phyloP scores from a whole-genome alignment of 2,329 filamentous ascomycete genomes.

The Arthrobotrys musiformis region DNA sequence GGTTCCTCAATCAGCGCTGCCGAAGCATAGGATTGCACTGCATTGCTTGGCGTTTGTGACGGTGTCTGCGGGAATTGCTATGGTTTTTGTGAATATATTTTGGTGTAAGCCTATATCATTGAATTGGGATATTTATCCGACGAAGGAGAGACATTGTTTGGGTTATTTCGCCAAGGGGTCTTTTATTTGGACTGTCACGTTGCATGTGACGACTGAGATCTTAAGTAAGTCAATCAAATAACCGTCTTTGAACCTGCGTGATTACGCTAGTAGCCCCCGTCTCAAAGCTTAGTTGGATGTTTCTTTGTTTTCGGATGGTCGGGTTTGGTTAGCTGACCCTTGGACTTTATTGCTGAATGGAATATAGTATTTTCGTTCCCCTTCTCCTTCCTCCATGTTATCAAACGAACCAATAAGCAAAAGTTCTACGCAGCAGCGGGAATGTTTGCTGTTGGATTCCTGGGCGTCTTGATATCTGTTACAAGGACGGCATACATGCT shows the following conservation, averaged over 20 bases:
- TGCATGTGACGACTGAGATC: slow-evolving; percentile 25
- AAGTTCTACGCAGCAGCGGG: slow-evolving; percentile 19
- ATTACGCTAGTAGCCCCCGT: no score
- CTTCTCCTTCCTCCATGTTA: slow-evolving; percentile 21
- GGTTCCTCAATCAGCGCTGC: neutral
- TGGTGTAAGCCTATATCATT: slow-evolving; percentile 24
- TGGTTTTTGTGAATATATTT: slow-evolving; percentile 26
- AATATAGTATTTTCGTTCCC: slow-evolving; percentile 35
- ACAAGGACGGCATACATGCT: slow-evolving; percentile 26
- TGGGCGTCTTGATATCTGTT: slow-evolving; percentile 22
- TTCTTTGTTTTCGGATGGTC: no score
- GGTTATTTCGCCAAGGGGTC: slow-evolving; percentile 22
- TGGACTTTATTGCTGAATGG: no score
- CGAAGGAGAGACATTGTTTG: neutral
- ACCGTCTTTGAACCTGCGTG: no score
- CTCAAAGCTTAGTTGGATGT: no score
- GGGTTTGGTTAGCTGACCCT: no score
- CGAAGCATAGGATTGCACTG: neutral
- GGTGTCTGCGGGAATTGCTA: neutral
- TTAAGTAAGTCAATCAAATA: slow-evolving; percentile 6
- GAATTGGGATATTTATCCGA: slow-evolving; percentile 27
- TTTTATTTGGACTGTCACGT: slow-evolving; percentile 11
- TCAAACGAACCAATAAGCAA: neutral
- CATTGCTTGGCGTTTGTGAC: neutral
- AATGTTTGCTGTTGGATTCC: slow-evolving; percentile 26